A percentile compares a stretch with the other conserved stretches of the same genome.
These are phyloP conservation scores for Psilocybe cubensis DNA, from an alignment of 768 basidiomycete genomes.

Conservation along the genomic window DNA sequence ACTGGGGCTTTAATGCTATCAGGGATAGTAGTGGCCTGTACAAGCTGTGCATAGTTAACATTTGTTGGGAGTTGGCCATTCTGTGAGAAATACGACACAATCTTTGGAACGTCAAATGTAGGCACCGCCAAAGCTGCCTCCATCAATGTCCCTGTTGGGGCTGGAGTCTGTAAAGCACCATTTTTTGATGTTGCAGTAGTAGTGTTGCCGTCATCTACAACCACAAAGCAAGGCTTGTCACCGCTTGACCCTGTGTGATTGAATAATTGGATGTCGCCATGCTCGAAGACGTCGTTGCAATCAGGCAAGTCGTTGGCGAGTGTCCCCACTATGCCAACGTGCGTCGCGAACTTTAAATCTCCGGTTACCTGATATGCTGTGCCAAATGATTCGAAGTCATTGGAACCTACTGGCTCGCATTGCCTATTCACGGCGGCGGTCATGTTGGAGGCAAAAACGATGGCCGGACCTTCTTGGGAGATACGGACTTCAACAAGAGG, in stretches of 20 bases:
- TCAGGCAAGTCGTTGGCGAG: background rate
- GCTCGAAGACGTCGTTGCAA: background rate
- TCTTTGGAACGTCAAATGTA: slow-evolving; percentile 3
- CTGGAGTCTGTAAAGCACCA: background rate
- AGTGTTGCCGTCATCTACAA: background rate
- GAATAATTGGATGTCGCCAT: background rate
- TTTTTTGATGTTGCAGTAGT: background rate
- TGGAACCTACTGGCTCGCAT: background rate
- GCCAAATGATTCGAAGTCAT: slow-evolving; percentile 3
- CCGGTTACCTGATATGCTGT: slow-evolving; percentile 4
- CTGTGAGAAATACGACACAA: slow-evolving; percentile 1
- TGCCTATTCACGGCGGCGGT: background rate
- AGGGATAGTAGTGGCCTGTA: slow-evolving; percentile 1
- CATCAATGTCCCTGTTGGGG: slow-evolving; percentile 1
- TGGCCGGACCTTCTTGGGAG: background rate
- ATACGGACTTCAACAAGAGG: slow-evolving; percentile 1
- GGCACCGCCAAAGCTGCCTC: background rate
- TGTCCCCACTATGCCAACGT: background rate
- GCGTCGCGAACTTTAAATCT: background rate
- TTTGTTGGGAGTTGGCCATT: slow-evolving; percentile 4
- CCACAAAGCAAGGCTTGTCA: background rate
- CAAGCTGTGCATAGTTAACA: slow-evolving; percentile 4
- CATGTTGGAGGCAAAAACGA: background rate
- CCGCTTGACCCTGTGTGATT: background rate
- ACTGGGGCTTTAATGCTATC: slow-evolving; percentile 1